Evolutionary conservation across 1,284 basidiomycete genomes (phyloP), one percentile per base, ranked within the genome.

Genomic region (Vanrija sp.): DNA sequence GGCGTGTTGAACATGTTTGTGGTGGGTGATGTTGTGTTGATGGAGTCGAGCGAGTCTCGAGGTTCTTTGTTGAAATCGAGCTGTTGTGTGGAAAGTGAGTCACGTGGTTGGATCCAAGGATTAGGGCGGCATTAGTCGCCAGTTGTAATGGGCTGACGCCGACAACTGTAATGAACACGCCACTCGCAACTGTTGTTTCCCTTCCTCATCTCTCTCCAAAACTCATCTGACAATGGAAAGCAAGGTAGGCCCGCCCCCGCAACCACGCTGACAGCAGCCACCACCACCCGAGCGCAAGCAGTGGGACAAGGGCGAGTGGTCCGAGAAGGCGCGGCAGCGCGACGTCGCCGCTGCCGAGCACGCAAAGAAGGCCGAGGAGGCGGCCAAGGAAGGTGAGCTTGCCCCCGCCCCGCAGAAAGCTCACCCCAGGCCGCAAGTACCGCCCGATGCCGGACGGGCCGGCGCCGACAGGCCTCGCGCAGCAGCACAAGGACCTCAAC

Each of bases 391-490:
- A 79, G 90, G 90, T 87, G 59, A 59, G 78, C 14, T 36, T 36
- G 19, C 25, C n/a, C n/a, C n/a, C n/a, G 7, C 41, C 49, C 46
- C 50, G 49, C 36, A 23, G 41, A 50, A 45, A 45, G 56, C 27
- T 38, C 53, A 36, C 48, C 16, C n/a, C 65, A 92, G 91, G 91
- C 43, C 91, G 91, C 78, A 84, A 83, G 66, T 88, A 89, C 15
- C 77, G 85, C 22, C 83, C 55, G 37, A 60, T 76, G 42, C 62
- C 84, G 41, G 63, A 88, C 59, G 75, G 91, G 1, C 91, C 92
- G 0, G 92, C 90, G 67, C 89, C 94, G 1, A 96, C 91, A 1
- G 85, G 94, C 65, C 55, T 45, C 3, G 81, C 88, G 50, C 85
- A 84, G 62, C 85, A 92, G 47, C 89, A 90, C 49, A 79, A 77